phyloP scores from a whole-genome alignment of 192 early-diverging fungal genomes.

The Phlyctochytrium arcticum region DNA sequence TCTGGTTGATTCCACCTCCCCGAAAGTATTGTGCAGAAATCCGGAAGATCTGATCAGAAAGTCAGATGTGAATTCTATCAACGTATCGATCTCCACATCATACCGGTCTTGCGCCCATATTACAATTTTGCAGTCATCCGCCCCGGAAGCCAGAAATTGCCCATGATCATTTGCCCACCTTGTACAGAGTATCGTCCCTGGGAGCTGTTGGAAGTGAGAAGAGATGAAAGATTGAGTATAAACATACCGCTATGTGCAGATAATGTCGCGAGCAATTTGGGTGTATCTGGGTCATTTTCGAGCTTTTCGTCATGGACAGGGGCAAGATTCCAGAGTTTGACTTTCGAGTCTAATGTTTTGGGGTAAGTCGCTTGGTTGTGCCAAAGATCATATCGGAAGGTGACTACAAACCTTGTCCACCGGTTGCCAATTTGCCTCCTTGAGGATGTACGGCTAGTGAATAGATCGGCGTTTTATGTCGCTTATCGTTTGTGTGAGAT shows the following conservation, averaged over 20 bases:
- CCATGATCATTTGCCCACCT: constrained; percentile 74
- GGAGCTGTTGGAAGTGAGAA: background rate
- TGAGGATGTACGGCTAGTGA: constrained; percentile 83
- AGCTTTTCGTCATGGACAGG: constrained; percentile 53
- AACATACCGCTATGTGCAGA: constrained; percentile 75
- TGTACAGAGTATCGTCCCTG: constrained; percentile 82
- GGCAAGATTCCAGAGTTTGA: constrained; percentile 84
- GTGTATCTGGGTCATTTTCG: constrained; percentile 45
- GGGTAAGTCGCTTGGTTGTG: background rate
- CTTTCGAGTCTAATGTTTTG: constrained; percentile 65
- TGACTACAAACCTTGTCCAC: constrained; percentile 59
- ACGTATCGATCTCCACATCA: background rate
- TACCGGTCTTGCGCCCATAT: constrained; percentile 80
- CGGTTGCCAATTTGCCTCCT: constrained; percentile 78
- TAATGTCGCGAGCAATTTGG: constrained; percentile 74
- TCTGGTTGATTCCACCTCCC: background rate
- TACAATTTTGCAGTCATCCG: constrained; percentile 89
- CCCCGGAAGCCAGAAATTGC: constrained; percentile 77
- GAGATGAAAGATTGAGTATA: background rate
- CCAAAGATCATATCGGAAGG: background rate
- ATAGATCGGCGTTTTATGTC: constrained; percentile 66
- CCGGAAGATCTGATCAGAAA: background rate
- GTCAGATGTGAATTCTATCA: background rate
- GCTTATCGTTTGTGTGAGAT: constrained; percentile 65
- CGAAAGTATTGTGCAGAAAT: background rate